Percentiles rank a stretch among this genome's conserved stretches.
phyloP scores from a whole-genome alignment of 768 basidiomycete species.

The Pleurotus pulmonarius region DNA sequence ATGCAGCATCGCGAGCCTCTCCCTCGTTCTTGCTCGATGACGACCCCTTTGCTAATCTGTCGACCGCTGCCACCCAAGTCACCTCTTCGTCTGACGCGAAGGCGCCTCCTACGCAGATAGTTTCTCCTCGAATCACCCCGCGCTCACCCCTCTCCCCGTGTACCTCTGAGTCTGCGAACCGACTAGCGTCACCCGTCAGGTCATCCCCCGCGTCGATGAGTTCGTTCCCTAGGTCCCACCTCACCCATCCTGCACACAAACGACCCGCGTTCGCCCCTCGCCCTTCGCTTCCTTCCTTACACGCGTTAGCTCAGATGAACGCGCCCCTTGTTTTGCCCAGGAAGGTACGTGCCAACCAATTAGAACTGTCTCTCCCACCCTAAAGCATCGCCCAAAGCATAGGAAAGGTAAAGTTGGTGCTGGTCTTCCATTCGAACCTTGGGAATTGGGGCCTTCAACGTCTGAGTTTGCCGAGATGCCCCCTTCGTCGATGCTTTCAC shows the following conservation, averaged over 20 bases:
- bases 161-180: background rate
- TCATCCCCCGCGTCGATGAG: background rate
- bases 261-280: slow-evolving; percentile 45
- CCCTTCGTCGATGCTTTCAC: background rate
- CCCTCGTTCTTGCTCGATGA: slow-evolving; percentile 57
- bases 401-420: slow-evolving; percentile 52
- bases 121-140: background rate
- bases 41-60: slow-evolving; percentile 70
- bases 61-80: background rate
- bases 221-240: background rate
- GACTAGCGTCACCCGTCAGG: background rate
- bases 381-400: slow-evolving; percentile 26
- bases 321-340: slow-evolving; percentile 33
- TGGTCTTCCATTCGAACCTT: slow-evolving; percentile 49
- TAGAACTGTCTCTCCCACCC: background rate
- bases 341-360: slow-evolving; percentile 31
- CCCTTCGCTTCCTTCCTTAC: slow-evolving; percentile 49
- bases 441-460: slow-evolving; percentile 32
- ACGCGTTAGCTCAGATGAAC: slow-evolving; percentile 47
- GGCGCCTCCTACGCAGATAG: background rate
- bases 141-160: slow-evolving; percentile 12
- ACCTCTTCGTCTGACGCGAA: background rate
- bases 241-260: slow-evolving; percentile 34
- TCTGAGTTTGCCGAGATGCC: slow-evolving; percentile 12
- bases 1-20: slow-evolving; percentile 13